Percentiles rank a stretch among this genome's conserved stretches.
Evolutionary conservation across 1,284 basidiomycete genomes (phyloP).

Genomic region (Sporisorium iseilematis-ciliati): DNA sequence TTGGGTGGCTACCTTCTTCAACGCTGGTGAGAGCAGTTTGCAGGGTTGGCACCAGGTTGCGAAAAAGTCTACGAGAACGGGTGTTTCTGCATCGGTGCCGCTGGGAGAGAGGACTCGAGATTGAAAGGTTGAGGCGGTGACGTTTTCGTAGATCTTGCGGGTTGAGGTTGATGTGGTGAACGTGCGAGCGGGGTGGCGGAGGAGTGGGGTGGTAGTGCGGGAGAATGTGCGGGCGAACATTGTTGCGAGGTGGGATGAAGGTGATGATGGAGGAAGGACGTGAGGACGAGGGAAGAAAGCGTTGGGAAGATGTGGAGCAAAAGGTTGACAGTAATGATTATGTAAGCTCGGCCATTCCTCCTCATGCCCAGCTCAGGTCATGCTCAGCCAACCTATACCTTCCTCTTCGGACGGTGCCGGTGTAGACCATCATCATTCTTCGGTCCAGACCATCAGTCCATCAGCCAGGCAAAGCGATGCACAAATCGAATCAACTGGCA

Average conservation of each 20-base stretch:
- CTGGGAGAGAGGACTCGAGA: constrained; percentile 27
- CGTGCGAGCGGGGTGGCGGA: neutral
- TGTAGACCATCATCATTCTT: too few species aligned
- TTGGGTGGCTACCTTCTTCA: constrained; percentile 44
- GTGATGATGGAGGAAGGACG: neutral
- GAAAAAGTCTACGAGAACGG: constrained; percentile 59
- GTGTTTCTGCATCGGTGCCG: constrained; percentile 22
- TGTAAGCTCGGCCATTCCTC: too few species aligned
- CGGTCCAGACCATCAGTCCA: too few species aligned
- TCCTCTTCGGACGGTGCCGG: too few species aligned
- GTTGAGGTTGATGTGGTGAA: neutral
- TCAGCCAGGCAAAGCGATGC: too few species aligned
- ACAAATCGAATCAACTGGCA: too few species aligned
- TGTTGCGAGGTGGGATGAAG: neutral
- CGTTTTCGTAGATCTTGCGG: constrained; percentile 35
- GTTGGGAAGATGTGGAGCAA: too few species aligned
- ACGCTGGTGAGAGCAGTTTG: constrained; percentile 58
- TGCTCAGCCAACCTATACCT: too few species aligned
- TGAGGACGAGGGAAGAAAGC: too few species aligned
- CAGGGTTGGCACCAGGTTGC: constrained; percentile 63
- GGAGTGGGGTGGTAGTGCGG: constrained; percentile 6
- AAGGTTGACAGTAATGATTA: too few species aligned
- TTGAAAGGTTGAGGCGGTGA: constrained; percentile 17
- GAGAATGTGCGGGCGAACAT: neutral
- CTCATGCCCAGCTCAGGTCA: too few species aligned